Base-by-base conservation (phyloP, 352 stramenopile species). In the Pythium chondricola region DNA sequence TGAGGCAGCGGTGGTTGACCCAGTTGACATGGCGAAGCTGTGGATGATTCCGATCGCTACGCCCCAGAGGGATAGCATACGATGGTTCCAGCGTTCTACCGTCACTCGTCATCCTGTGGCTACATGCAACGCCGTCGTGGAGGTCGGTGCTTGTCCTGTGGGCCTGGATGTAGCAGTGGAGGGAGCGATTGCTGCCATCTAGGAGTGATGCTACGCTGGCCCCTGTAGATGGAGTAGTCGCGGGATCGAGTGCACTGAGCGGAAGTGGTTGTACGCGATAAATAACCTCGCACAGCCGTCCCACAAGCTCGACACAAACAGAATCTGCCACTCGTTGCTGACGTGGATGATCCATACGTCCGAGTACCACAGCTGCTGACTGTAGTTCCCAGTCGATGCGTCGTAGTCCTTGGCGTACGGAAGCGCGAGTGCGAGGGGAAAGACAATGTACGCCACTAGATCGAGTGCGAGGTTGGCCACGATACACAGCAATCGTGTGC, bases 301-400 rank as follows among this genome's bases (percentile, higher is more conserved):
- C 30, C 37, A 52, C 0, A 58, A 20, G 8, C 51, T 58, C 8
- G 47, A 41, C 35, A 60, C 43, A 22, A 65, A 57, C 4, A 69
- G 32, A 20, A 65, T 41, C 24, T 61, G 51, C 21, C 36, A 52
- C 33, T 63, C 56, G 31, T 69, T 62, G 27, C 58, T 53, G 9
- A 61, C 35, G 14, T 57, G 42, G 42, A 69, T 57, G 21, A 69
- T 41, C 50, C 49, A 65, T 17, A 45, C 24, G 20, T 71, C 58
- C 4, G 47, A 57, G 38, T 65, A 71, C 37, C 42, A 61, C 7
- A 47, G 52, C 0, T 6, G 11, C 14, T 43, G 45, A 5, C 44
- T 26, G 29, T 55, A 67, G 18, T 61, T 52, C 11, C 50, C 50
- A 3, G 39, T 6, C 4, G 5, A 11, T 0, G 18, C 26, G 32